phyloP scores from a whole-genome alignment of 768 basidiomycete genomes.

The Suillus alpinus region DNA sequence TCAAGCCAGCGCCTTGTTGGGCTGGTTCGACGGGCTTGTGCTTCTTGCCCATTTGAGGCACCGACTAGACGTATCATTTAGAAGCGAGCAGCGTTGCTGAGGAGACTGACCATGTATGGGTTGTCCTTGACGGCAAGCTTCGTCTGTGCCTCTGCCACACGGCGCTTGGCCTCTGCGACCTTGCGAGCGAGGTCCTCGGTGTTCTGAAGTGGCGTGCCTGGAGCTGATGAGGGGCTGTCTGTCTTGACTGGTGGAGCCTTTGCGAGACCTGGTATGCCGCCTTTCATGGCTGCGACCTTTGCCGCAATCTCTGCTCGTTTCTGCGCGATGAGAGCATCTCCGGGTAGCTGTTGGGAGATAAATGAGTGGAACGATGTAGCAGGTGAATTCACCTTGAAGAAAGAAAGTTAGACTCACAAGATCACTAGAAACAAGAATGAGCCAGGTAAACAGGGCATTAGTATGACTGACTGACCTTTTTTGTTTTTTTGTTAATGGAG shows the following conservation, averaged over 20 bases:
- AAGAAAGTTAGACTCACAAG: conserved; percentile 56
- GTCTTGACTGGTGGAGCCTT: conserved; percentile 14
- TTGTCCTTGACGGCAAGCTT: conserved; percentile 76
- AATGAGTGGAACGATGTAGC: conserved; percentile 40
- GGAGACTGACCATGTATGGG: conserved; percentile 75
- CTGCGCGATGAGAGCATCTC: conserved; percentile 73
- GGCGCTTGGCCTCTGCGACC: conserved; percentile 82
- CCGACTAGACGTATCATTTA: conserved; percentile 36
- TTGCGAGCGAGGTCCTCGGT: conserved; percentile 65
- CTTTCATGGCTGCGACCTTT: conserved; percentile 76
- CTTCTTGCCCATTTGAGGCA: conserved; percentile 54
- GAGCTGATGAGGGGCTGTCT: conserved; percentile 35
- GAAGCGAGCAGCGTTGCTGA: background rate
- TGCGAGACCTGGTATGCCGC: conserved; percentile 30
- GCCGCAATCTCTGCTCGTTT: conserved; percentile 84
- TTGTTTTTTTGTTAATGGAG: conserved; percentile 51
- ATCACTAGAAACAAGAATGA: conserved; percentile 45
- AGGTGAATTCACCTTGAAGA: conserved; percentile 70
- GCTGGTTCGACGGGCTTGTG: conserved; percentile 56
- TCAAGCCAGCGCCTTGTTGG: conserved; percentile 79
- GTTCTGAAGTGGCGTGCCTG: conserved; percentile 39
- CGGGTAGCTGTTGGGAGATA: conserved; percentile 36
- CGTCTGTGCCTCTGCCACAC: conserved; percentile 80
- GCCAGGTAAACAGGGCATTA: conserved; percentile 1
- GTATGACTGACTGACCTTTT: conserved; percentile 53